Percentiles rank a stretch among this genome's conserved stretches.
These are phyloP conservation scores for Diplocarpon mali DNA, from an alignment of 2,329 filamentous ascomycete genomes.

Conservation along the genomic window DNA sequence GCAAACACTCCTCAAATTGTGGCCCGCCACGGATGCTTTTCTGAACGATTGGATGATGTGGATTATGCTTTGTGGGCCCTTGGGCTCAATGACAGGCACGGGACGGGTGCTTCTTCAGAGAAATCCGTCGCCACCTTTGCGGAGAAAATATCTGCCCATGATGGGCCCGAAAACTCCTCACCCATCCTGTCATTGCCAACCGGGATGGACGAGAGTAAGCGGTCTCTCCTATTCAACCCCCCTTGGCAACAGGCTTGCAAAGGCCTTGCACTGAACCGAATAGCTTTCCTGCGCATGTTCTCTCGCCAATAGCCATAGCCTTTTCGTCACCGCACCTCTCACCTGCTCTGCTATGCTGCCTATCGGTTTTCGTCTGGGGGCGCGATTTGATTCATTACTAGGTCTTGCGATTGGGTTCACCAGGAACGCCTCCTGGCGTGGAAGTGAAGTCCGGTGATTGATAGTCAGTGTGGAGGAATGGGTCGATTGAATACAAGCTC, in stretches of 20 bases:
- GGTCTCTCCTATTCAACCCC: conserved; percentile 5
- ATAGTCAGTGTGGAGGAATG: conserved; percentile 16
- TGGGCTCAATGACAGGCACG: conserved; percentile 13
- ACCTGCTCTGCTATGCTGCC: not conserved
- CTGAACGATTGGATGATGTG: conserved; percentile 15
- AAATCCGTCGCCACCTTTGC: conserved; percentile 12
- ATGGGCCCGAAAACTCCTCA: conserved; percentile 17
- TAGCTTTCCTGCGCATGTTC: conserved; percentile 3
- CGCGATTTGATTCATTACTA: not conserved
- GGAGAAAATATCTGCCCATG: conserved; percentile 8
- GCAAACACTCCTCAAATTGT: conserved; percentile 7
- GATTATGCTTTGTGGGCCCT: conserved; percentile 12
- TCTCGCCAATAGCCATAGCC: not conserved
- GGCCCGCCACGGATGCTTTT: conserved; percentile 8
- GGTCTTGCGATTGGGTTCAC: not conserved
- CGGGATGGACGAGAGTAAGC: conserved; percentile 11
- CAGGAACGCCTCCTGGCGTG: conserved; percentile 1
- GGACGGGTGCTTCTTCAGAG: conserved; percentile 11
- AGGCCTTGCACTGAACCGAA: conserved; percentile 4
- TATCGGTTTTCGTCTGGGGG: not conserved
- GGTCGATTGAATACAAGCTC: conserved; percentile 16
- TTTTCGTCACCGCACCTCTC: too few relatives aligned
- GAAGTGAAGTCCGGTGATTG: conserved; percentile 22
- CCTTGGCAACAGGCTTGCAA: conserved; percentile 9
- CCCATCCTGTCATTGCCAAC: conserved; percentile 12